Evolutionary conservation across 2,329 filamentous ascomycete genomes (phyloP), one percentile per base, ranked within the genome.

Genomic region (Clonostachys sp.): DNA sequence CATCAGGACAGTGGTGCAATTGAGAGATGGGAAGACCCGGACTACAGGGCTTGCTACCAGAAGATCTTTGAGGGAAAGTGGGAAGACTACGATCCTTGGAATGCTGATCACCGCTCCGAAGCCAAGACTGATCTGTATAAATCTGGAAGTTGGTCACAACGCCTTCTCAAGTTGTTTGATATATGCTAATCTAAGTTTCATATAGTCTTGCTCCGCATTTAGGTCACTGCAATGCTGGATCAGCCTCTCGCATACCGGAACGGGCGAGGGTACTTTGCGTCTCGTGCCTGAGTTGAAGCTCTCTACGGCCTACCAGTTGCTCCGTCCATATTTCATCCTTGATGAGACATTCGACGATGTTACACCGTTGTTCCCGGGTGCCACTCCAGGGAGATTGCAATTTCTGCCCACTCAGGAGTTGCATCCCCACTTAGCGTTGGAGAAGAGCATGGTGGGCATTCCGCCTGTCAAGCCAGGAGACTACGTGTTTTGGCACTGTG

Each of bases 171-270:
- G 1, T 12, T 39, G 36, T 14, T 6, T 39, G 36, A 14, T 39
- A 24, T 16, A 8, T 39, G 36, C 36, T 39, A 14, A 14, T 39
- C 13, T 6, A 16, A 5, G 9, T 39, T 39, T 39, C 13, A 14
- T 6, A 39, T 5, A 39, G 8, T 39, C 36, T 39, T 95, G 89
- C 66, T 86, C 79, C 42, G 89, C 91, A 73, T 91, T 96, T 66
- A 80, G 92, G 38, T 87, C 90, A 77, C 92, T 89, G 64, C 91
- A 96, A 67, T 91, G 90, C 16, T 96, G 91, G 91, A 66, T 96
- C 45, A 81, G 80, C 50, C 85, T 96, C 77, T 90, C 85, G 49
- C 69, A 73, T n/a, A 86, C 83, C 0, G 82, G 76, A 0, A 87
- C 89, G 0, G 75, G 76, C 6, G 84, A 95, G 67, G 91, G 91